phyloP scores from a whole-genome alignment of 768 basidiomycete species.

The Suillus subalutaceus region DNA sequence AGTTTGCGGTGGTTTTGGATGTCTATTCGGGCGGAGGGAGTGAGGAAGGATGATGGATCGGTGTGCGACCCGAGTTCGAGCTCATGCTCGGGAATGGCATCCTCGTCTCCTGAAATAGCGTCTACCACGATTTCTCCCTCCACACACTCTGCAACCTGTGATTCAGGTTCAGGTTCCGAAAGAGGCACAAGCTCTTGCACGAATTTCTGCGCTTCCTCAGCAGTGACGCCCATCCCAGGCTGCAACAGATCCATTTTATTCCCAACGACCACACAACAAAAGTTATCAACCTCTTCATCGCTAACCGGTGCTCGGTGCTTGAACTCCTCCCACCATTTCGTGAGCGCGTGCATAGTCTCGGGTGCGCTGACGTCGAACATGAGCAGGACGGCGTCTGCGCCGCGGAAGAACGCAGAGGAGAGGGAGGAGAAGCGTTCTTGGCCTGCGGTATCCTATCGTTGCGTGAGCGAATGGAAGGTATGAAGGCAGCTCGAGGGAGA shows the following conservation, averaged over 20 bases:
- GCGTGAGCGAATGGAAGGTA: neutral
- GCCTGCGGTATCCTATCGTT: constrained; percentile 74
- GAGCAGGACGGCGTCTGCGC: constrained; percentile 80
- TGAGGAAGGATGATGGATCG: constrained; percentile 19
- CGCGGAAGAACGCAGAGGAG: constrained; percentile 82
- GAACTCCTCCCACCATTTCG: constrained; percentile 84
- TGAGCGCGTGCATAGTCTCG: constrained; percentile 58
- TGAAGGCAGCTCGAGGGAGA: constrained; percentile 12
- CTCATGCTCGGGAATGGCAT: constrained; percentile 24
- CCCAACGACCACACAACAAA: constrained; percentile 73
- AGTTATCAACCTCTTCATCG: constrained; percentile 63
- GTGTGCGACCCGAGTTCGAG: constrained; percentile 8
- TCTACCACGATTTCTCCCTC: constrained; percentile 20
- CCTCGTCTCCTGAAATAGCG: neutral
- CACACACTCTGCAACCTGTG: constrained; percentile 16
- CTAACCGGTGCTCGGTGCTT: constrained; percentile 62
- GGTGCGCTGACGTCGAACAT: constrained; percentile 80
- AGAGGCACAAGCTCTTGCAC: constrained; percentile 60
- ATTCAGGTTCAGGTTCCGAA: constrained; percentile 14
- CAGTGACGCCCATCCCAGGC: constrained; percentile 31
- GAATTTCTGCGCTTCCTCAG: constrained; percentile 53
- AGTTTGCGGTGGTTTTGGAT: constrained; percentile 35
- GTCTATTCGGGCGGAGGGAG: constrained; percentile 15
- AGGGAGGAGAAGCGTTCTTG: constrained; percentile 88
- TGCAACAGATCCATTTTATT: constrained; percentile 73